phyloP scores from a whole-genome alignment of 306 rosid species.

The Amphicarpaea edgeworthii region DNA sequence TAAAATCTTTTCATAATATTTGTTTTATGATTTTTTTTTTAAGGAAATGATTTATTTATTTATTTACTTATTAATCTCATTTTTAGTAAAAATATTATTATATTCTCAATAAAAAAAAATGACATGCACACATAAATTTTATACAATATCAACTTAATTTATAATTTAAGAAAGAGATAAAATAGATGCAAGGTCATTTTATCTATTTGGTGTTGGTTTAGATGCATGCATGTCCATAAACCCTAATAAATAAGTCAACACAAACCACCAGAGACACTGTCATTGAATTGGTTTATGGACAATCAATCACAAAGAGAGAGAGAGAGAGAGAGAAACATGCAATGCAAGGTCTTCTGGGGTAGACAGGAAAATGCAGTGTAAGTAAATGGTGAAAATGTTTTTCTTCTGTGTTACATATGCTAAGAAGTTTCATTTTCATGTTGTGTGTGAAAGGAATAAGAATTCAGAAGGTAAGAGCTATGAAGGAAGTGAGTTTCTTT shows the following conservation, averaged over 20 bases:
- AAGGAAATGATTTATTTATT: no score
- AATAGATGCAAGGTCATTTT: no score
- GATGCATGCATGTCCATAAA: no score
- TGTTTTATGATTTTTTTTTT: background rate
- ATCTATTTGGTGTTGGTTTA: no score
- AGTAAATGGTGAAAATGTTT: slow-evolving; percentile 29
- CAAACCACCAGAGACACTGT: background rate
- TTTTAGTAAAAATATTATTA: no score
- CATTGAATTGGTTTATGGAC: background rate
- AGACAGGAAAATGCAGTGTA: slow-evolving; percentile 23
- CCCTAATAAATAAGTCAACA: background rate
- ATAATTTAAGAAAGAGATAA: no score
- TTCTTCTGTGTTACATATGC: no score
- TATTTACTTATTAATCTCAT: background rate
- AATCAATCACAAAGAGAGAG: slow-evolving; percentile 1
- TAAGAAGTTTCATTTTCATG: background rate
- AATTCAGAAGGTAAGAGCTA: background rate
- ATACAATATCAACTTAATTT: no score
- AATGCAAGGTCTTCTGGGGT: no score
- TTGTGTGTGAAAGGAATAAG: slow-evolving; percentile 35
- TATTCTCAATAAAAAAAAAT: background rate
- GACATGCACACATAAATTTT: no score
- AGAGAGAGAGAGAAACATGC: background rate
- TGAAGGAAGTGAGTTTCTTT: background rate
- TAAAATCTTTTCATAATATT: background rate